These are phyloP conservation scores for Lachnellula willkommii DNA, from an alignment of 2,329 filamentous ascomycete genomes.

Conservation along the genomic window DNA sequence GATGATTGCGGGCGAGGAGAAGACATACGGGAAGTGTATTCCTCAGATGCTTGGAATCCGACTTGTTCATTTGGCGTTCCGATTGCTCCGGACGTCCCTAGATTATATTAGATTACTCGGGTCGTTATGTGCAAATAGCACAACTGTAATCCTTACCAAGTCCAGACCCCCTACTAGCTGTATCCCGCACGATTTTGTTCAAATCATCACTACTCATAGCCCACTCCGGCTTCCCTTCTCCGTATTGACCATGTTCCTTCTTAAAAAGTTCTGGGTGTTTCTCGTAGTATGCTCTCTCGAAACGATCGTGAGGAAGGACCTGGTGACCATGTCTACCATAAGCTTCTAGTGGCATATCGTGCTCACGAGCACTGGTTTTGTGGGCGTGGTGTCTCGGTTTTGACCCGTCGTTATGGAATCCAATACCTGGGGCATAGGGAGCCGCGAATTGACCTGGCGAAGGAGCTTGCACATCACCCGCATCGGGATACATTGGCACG, in stretches of 20 bases:
- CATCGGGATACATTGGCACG: slow-evolving; percentile 88
- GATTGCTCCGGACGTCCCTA: slow-evolving; percentile 59
- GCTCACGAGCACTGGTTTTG: slow-evolving; percentile 67
- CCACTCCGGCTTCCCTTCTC: slow-evolving; percentile 60
- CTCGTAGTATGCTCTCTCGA: slow-evolving; percentile 87
- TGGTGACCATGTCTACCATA: slow-evolving; percentile 86
- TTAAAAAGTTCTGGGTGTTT: slow-evolving; percentile 80
- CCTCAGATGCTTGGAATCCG: slow-evolving; percentile 80
- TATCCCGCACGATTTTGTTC: slow-evolving; percentile 80
- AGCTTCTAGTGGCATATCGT: slow-evolving; percentile 74
- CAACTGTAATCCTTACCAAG: slow-evolving; percentile 41
- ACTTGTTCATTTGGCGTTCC: slow-evolving; percentile 87
- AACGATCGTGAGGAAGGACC: slow-evolving; percentile 66
- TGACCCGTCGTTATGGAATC: slow-evolving; percentile 48
- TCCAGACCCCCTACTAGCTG: slow-evolving; percentile 48
- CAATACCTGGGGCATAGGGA: slow-evolving; percentile 34
- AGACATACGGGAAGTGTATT: slow-evolving; percentile 71
- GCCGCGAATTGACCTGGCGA: slow-evolving; percentile 59
- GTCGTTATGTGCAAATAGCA: slow-evolving; percentile 17
- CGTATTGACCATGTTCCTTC: slow-evolving; percentile 61
- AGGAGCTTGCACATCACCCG: slow-evolving; percentile 93
- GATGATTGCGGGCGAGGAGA: slow-evolving; percentile 55
- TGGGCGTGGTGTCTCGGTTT: slow-evolving; percentile 57
- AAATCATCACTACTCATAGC: slow-evolving; percentile 85
- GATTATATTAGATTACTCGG: slow-evolving; percentile 27